Evolutionary conservation across 768 basidiomycete species (phyloP), one percentile per base, ranked within the genome.

Genomic region (Leccinellum albellum): DNA sequence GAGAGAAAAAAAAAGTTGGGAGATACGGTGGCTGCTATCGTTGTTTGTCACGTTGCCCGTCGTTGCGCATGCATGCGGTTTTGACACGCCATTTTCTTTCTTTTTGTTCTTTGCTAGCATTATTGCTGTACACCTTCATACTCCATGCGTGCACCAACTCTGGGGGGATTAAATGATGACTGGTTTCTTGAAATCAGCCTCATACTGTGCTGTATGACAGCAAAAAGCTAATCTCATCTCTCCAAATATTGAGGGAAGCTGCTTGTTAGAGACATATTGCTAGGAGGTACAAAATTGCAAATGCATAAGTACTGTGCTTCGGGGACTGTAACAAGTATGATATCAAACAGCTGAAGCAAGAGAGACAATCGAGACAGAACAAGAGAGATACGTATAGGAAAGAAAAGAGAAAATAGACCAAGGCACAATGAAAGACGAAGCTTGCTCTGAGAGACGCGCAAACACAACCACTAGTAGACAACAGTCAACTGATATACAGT

Each of bases 271-370:
- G 45, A 61, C 65, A 49, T 72, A 66, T 59, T 57, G 69, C 62
- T 69, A 60, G 57, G 54, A 61, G 56, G 64, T 69, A 69, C 68
- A 69, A 9, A 17, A 37, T 64, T 69, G 67, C 61, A 55, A 28
- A 28, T 28, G 28, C 28, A 69, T 64, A 69, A 48, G 56, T 51
- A 60, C 59, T 55, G n/a, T n/a, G 61, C 64, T 62, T 62, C 59
- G 32, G 46, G 50, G 61, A 68, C 65, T 59, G 51, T 64, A 62
- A 68, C 61, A 66, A 57, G 52, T 55, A 61, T 60, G 66, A 66
- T 61, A 70, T 68, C 60, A 62, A 66, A 69, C 69, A 69, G 61
- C 61, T 62, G 53, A 66, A 66, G 70, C 60, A 66, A 63, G 44
- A 63, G 46, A 60, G 32, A 56, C 28, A 48, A 24, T n/a, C n/a